A percentile compares a stretch with the other conserved stretches of the same genome.
These are phyloP conservation scores for Phytophthora aleatoria DNA, from an alignment of 352 stramenopile species.

Conservation along the genomic window DNA sequence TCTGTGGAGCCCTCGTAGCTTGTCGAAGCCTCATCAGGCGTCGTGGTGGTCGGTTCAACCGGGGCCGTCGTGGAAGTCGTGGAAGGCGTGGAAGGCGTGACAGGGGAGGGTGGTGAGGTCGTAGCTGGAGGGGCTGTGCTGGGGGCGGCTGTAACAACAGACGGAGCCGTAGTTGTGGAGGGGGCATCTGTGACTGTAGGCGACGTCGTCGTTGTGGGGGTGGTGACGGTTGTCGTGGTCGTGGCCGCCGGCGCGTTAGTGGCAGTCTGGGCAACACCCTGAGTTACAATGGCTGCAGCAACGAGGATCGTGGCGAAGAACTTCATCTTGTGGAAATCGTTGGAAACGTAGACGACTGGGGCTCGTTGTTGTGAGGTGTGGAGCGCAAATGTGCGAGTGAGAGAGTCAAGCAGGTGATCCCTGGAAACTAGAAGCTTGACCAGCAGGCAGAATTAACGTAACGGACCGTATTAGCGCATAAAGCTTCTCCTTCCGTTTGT, in stretches of 20 bases:
- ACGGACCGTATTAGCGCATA: constrained; percentile 17
- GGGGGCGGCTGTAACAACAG: no score
- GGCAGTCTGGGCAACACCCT: constrained; percentile 6
- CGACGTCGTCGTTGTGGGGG: background rate
- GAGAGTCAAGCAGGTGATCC: background rate
- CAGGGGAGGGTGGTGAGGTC: background rate
- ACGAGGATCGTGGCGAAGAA: constrained; percentile 22
- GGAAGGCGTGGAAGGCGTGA: background rate
- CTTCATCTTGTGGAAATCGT: constrained; percentile 15
- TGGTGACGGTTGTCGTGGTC: background rate
- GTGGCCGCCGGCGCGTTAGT: background rate
- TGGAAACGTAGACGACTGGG: background rate
- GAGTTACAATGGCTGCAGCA: constrained; percentile 13
- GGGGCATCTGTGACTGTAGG: background rate
- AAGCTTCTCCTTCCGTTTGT: constrained; percentile 2
- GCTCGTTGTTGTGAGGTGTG: background rate
- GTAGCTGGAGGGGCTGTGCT: background rate
- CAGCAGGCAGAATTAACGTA: constrained; percentile 1
- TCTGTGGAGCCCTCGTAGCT: background rate
- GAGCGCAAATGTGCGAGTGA: constrained; percentile 22
- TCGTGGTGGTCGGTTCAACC: background rate
- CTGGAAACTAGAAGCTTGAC: constrained; percentile 5
- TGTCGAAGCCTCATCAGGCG: no score
- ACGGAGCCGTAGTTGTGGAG: no score
- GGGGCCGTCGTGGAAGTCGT: background rate